Evolutionary conservation across 2,329 filamentous ascomycete genomes (phyloP), one percentile per base, ranked within the genome.

Genomic region (Clarireedia sp.): DNA sequence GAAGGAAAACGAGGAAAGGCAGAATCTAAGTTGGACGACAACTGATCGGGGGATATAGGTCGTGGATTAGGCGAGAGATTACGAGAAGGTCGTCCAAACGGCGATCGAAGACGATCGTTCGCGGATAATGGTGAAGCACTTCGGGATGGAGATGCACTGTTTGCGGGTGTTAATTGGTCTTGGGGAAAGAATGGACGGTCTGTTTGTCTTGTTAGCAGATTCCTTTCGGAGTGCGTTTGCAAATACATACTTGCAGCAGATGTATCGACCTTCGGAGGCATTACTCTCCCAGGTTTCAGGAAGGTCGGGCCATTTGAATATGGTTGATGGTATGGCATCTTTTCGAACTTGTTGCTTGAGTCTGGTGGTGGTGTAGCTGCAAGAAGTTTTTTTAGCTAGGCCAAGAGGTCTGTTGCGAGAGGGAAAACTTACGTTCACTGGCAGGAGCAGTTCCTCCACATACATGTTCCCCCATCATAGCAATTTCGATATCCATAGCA

Each of bases 381-480:
- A 48, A 33, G 8, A 45, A 23, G 36, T 59, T 53, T 56, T 56
- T 48, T 61, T 41, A 59, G 16, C 29, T 5, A 40, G 14, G 10
- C 29, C 5, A 41, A 29, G 12, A 29, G 9, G 14, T 47, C 21
- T 16, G 5, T 8, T 19, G 16, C 9, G 9, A 36, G 10, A 23
- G 14, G 24, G 41, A 29, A 24, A 51, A 59, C 66, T 62, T 58
- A 68, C 80, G 69, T 66, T 79, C 78, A 66, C 74, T 73, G 71
- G 75, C 67, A 58, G 73, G 67, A 55, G 67, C 62, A 59, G 70
- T 58, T 57, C 70, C 73, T 46, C 70, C 70, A 70, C 90, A 96
- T 59, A 89, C 70, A 74, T 96, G 90, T 59, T 95, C 89, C 59
- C 89, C 89, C 85, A 96, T 87, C 70, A 85, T 76, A 41, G 87